Conservation (phyloP, 129 eudicot genomes). For the Cynara cardunculus region DNA sequence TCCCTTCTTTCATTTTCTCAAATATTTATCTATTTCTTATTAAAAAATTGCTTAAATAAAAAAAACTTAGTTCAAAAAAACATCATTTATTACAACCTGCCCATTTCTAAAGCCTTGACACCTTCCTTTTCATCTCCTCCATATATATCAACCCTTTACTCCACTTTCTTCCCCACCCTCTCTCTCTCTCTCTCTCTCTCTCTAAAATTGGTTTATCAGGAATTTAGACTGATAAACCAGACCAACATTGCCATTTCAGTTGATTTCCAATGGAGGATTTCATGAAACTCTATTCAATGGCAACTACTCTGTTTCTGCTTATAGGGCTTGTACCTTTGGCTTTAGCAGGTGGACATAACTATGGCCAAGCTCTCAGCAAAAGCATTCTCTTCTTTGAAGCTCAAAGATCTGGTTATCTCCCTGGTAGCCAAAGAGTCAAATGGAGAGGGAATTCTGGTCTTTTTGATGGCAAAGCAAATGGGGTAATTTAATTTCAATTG, state of each 20-base stretch:
- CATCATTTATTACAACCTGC: conserved; percentile 59
- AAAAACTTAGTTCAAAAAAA: conserved; percentile 27
- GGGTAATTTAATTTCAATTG: conserved; percentile 22
- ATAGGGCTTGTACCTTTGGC: conserved; percentile 50
- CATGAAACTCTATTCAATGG: conserved; percentile 35
- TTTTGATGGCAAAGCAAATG: conserved; percentile 50
- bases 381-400: conserved; percentile 83
- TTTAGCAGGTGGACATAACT: conserved; percentile 65
- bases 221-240: conserved; percentile 43
- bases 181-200: conserved; percentile 25
- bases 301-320: conserved; percentile 50
- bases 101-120: conserved; percentile 51
- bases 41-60: neutral
- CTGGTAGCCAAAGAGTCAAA: conserved; percentile 51
- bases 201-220: conserved; percentile 43
- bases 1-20: neutral
- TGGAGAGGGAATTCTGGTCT: conserved; percentile 84
- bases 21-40: neutral
- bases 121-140: conserved; percentile 55
- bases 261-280: conserved; percentile 39
- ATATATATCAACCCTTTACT: conserved; percentile 43
- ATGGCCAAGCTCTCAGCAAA: conserved; percentile 69
- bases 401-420: conserved; percentile 84
- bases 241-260: conserved; percentile 41
- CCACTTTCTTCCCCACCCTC: conserved; percentile 37